phyloP scores from a whole-genome alignment of 805 yeast genomes.

The Lipomyces kockii region DNA sequence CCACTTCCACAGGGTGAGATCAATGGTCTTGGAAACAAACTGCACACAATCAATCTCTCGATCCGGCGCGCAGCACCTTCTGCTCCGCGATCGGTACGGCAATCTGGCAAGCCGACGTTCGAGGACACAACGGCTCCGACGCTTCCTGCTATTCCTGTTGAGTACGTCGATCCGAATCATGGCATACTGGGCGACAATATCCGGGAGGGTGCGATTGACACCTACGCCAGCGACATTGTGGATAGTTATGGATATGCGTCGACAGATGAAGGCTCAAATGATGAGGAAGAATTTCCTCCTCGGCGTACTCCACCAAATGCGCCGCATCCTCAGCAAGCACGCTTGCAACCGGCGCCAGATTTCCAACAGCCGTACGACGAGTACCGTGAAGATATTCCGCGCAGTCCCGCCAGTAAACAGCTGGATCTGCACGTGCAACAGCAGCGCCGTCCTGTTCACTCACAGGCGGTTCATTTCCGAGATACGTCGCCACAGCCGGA shows the following conservation, averaged over 20 bases:
- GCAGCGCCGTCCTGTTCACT: background rate
- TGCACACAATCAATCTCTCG: slow-evolving; percentile 22
- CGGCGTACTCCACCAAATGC: background rate
- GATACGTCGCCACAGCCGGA: background rate
- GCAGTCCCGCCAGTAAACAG: slow-evolving; percentile 17
- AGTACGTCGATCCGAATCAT: slow-evolving; percentile 1
- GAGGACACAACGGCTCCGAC: background rate
- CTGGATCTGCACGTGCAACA: slow-evolving; percentile 3
- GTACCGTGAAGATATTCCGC: slow-evolving; percentile 7
- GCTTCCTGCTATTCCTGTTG: slow-evolving; percentile 5
- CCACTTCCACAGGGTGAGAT: slow-evolving; percentile 25
- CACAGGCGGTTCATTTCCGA: background rate
- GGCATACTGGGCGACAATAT: slow-evolving; percentile 4
- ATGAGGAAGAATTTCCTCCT: slow-evolving; percentile 6
- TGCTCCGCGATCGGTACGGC: background rate
- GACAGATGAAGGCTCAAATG: background rate
- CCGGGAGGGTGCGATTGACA: slow-evolving; percentile 1
- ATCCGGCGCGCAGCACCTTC: slow-evolving; percentile 29
- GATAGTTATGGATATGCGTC: slow-evolving; percentile 14
- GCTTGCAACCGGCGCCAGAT: background rate
- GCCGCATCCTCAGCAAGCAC: background rate
- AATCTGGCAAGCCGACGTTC: background rate
- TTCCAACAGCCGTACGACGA: slow-evolving; percentile 3
- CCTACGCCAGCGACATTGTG: slow-evolving; percentile 11
- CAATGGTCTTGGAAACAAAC: background rate